Percentiles rank a stretch among this genome's conserved stretches.
phyloP scores from a whole-genome alignment of 2,329 filamentous ascomycete species.

The Hypoxylon sp. region DNA sequence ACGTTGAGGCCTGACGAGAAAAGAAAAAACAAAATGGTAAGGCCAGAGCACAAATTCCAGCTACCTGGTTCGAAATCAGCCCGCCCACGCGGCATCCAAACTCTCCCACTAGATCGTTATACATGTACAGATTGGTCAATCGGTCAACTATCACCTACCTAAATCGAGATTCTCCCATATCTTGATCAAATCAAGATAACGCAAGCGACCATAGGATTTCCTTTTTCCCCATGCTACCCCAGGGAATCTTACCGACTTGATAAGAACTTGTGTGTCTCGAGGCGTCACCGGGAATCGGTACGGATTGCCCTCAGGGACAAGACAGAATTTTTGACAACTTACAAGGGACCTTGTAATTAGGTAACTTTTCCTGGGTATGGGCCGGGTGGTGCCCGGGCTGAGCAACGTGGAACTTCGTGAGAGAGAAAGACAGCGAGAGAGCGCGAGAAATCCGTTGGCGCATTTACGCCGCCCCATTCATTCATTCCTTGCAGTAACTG shows the following conservation, averaged over 20 bases:
- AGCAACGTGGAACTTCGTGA: background rate
- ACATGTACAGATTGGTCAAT: slow-evolving; percentile 35
- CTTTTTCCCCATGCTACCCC: background rate
- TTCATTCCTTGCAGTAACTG: background rate
- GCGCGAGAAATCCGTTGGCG: background rate
- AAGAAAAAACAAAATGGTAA: background rate
- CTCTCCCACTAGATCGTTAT: background rate
- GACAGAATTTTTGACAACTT: background rate
- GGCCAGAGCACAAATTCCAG: slow-evolving; percentile 18
- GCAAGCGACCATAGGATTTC: slow-evolving; percentile 27
- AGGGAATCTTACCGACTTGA: slow-evolving; percentile 20
- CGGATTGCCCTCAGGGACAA: background rate
- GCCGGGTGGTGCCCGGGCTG: background rate
- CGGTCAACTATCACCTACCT: slow-evolving; percentile 31
- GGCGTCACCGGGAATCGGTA: background rate
- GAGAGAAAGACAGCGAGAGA: background rate
- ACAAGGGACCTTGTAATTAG: background rate
- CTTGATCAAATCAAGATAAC: slow-evolving; percentile 43
- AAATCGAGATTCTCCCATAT: slow-evolving; percentile 31
- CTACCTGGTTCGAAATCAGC: slow-evolving; percentile 22
- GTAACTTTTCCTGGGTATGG: background rate
- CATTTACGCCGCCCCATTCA: background rate
- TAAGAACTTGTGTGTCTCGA: background rate
- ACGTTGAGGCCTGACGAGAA: background rate
- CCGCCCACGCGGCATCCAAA: slow-evolving; percentile 9